Percentiles rank a stretch among this genome's conserved stretches.
phyloP scores from a whole-genome alignment of 306 rosid genomes.

The Cucurbita ficifolia region DNA sequence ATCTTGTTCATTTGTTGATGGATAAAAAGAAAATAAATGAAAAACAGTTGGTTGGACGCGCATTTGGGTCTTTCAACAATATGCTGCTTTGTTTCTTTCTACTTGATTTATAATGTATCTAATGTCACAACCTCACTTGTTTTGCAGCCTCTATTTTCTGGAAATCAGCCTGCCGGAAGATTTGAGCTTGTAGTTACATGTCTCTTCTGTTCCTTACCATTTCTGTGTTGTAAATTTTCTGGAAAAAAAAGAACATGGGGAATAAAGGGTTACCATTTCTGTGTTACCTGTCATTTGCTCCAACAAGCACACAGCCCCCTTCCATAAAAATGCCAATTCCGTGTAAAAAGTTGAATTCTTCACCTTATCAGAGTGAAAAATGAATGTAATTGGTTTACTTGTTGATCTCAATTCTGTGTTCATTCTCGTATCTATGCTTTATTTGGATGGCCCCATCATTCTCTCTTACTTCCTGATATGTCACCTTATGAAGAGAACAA shows the following conservation, averaged over 20 bases:
- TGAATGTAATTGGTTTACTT: background rate
- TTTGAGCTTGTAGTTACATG: constrained; percentile 49
- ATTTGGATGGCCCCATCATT: background rate
- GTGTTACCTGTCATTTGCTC: background rate
- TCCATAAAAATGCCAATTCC: background rate
- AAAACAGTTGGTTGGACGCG: background rate
- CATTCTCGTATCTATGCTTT: background rate
- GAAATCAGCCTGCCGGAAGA: constrained; percentile 86
- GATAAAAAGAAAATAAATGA: background rate
- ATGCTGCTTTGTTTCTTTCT: background rate
- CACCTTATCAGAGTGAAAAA: background rate
- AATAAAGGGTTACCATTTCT: background rate
- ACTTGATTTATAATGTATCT: background rate
- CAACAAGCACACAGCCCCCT: background rate
- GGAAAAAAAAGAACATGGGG: background rate
- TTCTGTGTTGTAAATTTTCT: constrained; percentile 14
- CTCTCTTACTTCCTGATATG: background rate
- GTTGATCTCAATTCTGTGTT: background rate
- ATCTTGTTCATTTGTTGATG: background rate
- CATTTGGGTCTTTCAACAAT: background rate
- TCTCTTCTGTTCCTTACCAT: background rate
- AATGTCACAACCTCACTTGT: background rate
- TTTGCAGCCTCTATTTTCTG: constrained; percentile 79
- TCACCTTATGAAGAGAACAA: background rate
- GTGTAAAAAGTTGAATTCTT: background rate